Base-by-base conservation (phyloP, 345 rosid species). In the Lumnitzera littorea region DNA sequence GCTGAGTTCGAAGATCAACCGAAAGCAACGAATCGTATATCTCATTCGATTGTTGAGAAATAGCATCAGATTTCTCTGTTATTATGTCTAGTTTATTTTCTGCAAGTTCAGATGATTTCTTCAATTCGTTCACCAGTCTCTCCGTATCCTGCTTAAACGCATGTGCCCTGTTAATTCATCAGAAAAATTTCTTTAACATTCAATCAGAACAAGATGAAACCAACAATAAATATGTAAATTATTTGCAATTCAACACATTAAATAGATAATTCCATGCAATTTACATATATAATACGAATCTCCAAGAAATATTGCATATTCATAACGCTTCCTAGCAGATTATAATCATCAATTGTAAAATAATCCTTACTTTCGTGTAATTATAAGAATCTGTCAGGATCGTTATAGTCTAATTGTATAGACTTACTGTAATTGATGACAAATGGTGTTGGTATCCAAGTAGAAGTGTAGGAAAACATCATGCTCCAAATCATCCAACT, bases 41-140 rank as follows among this genome's bases (percentile, higher is more conserved):
- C 62, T 76, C 64, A 53, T 78, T 73, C 0, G 94, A 87, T 48
- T 58, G 79, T 68, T 82, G 70, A 60, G 73, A 48, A 36, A 92
- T 58, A 2, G 58, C 65, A 53, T 73, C 62, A 0, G 97, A 74
- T 71, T 72, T 87, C 56, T 68, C 76, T 25, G 66, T 82, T 58
- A 87, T 67, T 53, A 47, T 58, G 55, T 74, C 88, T 17, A 92
- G 20, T 52, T 75, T 84, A 1, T 82, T 80, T 50, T 84, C 83
- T 15, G 96, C 69, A 27, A 68, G 49, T 53, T 82, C 80, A 0
- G 95, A 89, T 24, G 96, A 73, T 24, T 55, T 63, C 64, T 51
- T 86, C 55, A 92, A 65, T 13, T 89, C 95, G 63, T 81, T 92
- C 68, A 89, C 94, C 65, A 89, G 71, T 65, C 91, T 85, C 78